phyloP scores from a whole-genome alignment of 805 yeast species.

The Helenozyma rhizophorensis region DNA sequence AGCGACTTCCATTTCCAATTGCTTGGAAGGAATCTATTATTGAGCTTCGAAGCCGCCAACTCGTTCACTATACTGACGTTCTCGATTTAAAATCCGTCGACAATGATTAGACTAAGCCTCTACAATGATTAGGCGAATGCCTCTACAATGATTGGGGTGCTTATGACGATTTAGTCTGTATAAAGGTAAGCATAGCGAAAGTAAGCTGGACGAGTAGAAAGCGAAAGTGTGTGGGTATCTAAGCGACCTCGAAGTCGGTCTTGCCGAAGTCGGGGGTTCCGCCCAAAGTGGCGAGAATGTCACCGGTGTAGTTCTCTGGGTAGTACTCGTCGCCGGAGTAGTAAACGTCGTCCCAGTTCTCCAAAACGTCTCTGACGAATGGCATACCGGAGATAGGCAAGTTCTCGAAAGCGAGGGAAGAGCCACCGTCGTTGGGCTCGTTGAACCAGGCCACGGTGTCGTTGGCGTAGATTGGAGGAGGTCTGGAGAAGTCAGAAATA shows the following conservation, averaged over 20 bases:
- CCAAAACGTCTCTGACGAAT: constrained; percentile 48
- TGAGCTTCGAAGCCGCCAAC: too few relatives aligned
- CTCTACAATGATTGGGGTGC: too few relatives aligned
- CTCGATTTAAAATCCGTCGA: not conserved
- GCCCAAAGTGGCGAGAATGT: constrained; percentile 52
- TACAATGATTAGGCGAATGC: too few relatives aligned
- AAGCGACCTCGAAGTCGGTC: constrained; percentile 21
- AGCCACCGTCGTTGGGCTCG: constrained; percentile 49
- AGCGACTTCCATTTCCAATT: too few relatives aligned
- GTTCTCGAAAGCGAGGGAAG: constrained; percentile 45
- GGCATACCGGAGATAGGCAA: constrained; percentile 52
- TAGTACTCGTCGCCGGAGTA: constrained; percentile 28
- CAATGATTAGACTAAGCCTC: not conserved
- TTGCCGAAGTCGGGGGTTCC: constrained; percentile 39
- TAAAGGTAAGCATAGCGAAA: not conserved
- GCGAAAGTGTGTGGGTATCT: constrained; percentile 1
- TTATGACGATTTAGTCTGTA: not conserved
- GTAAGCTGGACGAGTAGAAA: not conserved
- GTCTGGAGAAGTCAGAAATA: constrained; percentile 54
- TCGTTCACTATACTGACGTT: too few relatives aligned
- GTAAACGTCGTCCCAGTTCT: constrained; percentile 43
- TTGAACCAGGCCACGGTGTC: constrained; percentile 49
- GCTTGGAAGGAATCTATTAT: too few relatives aligned
- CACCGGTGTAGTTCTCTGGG: constrained; percentile 58
- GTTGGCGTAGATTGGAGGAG: constrained; percentile 42